phyloP scores from a whole-genome alignment of 306 rosid genomes.

The Castanea sativa region DNA sequence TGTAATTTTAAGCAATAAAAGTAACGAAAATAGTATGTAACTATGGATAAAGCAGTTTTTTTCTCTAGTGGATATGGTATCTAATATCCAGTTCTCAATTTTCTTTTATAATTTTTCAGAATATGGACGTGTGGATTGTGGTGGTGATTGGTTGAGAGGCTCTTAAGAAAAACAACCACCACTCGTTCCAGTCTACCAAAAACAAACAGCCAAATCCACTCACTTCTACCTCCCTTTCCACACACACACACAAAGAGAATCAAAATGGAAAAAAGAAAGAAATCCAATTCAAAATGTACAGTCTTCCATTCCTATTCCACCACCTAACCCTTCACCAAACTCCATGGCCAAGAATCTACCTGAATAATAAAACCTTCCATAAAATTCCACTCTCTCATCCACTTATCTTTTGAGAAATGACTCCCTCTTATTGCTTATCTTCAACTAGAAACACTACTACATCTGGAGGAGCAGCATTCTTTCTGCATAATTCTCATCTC shows the following conservation, averaged over 20 bases:
- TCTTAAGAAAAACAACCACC: conserved; percentile 27
- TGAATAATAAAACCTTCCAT: conserved; percentile 39
- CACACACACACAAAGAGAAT: conserved; percentile 2
- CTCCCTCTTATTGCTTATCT: conserved; percentile 53
- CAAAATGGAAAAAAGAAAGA: neutral
- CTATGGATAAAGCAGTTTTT: neutral
- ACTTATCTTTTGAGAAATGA: conserved; percentile 40
- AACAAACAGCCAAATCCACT: conserved; percentile 46
- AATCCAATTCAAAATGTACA: conserved; percentile 30
- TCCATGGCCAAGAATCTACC: conserved; percentile 55
- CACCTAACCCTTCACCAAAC: conserved; percentile 23
- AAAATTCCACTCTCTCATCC: conserved; percentile 11
- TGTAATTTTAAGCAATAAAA: too few species aligned
- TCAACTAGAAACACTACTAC: conserved; percentile 39
- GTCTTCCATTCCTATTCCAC: conserved; percentile 23
- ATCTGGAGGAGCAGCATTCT: conserved; percentile 17
- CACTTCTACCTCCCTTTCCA: conserved; percentile 20
- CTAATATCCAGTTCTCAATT: neutral
- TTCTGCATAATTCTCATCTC: conserved; percentile 29
- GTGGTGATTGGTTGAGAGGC: conserved; percentile 3
- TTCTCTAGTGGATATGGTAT: neutral
- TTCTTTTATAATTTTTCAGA: neutral
- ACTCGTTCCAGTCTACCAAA: conserved; percentile 47
- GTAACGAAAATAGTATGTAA: too few species aligned
- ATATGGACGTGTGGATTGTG: neutral